phyloP scores from a whole-genome alignment of 2,329 filamentous ascomycete genomes.

The Xylariomycetidae sp. region DNA sequence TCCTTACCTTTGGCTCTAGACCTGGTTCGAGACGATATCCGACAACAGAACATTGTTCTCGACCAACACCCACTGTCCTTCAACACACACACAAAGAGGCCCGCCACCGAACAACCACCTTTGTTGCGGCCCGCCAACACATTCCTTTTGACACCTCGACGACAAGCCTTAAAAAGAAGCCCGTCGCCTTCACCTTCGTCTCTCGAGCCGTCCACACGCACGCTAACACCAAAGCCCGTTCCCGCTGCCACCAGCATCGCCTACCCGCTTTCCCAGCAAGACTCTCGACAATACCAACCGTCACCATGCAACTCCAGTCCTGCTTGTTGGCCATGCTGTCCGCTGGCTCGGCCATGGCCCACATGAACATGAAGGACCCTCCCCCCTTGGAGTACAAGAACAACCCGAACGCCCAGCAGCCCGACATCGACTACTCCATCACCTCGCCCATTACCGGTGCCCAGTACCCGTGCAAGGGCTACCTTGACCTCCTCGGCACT shows the following conservation, averaged over 20 bases:
- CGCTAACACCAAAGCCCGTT: too few species aligned
- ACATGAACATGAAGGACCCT: conserved; percentile 52
- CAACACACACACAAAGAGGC: too few species aligned
- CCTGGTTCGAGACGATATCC: too few species aligned
- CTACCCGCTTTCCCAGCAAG: conserved; percentile 3
- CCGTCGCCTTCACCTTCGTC: too few species aligned
- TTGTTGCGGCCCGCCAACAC: too few species aligned
- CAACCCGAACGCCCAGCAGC: conserved; percentile 38
- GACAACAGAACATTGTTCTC: too few species aligned
- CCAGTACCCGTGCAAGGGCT: conserved; percentile 73
- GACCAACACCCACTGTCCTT: too few species aligned
- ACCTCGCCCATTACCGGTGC: conserved; percentile 59
- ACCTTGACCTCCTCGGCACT: conserved; percentile 42
- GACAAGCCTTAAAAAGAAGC: too few species aligned
- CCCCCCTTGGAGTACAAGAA: conserved; percentile 47
- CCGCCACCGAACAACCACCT: too few species aligned
- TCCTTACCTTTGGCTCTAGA: conserved; percentile 8
- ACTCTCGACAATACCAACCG: conserved; percentile 10
- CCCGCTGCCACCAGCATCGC: too few species aligned
- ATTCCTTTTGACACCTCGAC: too few species aligned
- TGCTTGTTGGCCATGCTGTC: conserved; percentile 34
- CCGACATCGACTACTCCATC: conserved; percentile 63
- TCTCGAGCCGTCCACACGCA: too few species aligned
- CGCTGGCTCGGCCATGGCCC: conserved; percentile 40
- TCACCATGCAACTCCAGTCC: conserved; percentile 36